Evolutionary conservation across 257 asterid genomes (phyloP), one percentile per base, ranked within the genome.

Genomic region (Solanum lycopersicoides): DNA sequence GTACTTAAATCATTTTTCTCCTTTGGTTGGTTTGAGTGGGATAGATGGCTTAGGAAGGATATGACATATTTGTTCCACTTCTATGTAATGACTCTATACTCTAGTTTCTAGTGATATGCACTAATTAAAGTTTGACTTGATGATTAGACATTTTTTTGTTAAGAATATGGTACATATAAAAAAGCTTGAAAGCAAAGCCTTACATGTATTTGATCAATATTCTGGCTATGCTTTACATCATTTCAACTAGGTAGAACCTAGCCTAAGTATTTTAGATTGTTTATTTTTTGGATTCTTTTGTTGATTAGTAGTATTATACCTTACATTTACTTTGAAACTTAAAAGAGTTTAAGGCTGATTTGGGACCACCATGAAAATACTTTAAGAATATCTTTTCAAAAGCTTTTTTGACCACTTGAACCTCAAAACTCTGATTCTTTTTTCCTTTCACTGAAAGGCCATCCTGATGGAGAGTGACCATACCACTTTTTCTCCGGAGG

Each of bases 381-480:
- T 84, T 87, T 25, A 30, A 56, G 72, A 80, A 88, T 37, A 86
- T 87, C 88, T 88, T 90, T 82, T n/a, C 84, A 90, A 86, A 28
- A 65, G 75, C 87, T 82, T 83, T 89, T 87, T 90, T 90, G 88
- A 89, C 90, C 88, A 63, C 74, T 32, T 73, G 88, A 88, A 88
- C 63, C 69, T 87, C 72, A 86, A 63, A 77, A 76, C 83, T 85
- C 69, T 63, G 77, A 79, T 47, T 74, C 71, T 45, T 77, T 63
- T 23, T 37, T 65, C 66, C 84, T 30, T 89, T 79, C 75, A 60
- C 23, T 75, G 88, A 76, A 75, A 35, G 88, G 84, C 85, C 86
- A 76, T 39, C 71, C 66, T 68, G 83, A 45, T 71, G 56, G 87
- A 88, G 47, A 82, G 86, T 82, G 87, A 86, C 83, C 86, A 37